Evolutionary conservation across 1,284 basidiomycete species (phyloP), one percentile per base, ranked within the genome.

Genomic region (Ganoderma lingzhi): DNA sequence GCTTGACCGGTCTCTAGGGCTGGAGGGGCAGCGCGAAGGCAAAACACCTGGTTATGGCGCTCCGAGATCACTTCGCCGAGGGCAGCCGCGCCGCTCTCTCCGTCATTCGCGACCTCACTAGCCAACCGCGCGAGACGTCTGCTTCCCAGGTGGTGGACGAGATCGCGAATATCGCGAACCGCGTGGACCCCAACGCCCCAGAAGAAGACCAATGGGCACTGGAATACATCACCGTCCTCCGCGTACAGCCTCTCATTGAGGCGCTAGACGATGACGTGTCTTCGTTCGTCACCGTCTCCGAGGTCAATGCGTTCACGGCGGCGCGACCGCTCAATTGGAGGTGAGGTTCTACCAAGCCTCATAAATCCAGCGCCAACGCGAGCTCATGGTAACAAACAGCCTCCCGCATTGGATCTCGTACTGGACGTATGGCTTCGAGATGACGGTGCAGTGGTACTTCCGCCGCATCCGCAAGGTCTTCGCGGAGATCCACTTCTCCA

Each of bases 191-290:
- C 37, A 35, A 19, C 19, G 45, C 58, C 3, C 5, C 28, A 14
- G 37, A 19, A 19, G 70, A 68, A 17, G 74, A 76, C 28, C 39
- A 42, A 30, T 79, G 77, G 77, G 65, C 75, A 0, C 59, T 78
- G 14, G 56, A 70, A 23, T 78, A 72, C 64, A 74, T 79, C 69
- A 73, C 64, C 19, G 58, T 75, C 3, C 44, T 69, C 6, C 67
- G 70, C 9, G 63, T 76, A 0, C 74, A 71, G 51, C 74, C 75
- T 3, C 67, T 80, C 35, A 62, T 77, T 3, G 78, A 80, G 62
- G 79, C 78, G 0, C 73, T 81, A 44, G 81, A 82, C 64, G 76
- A 77, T 37, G 80, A 82, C 56, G 73, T 74, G 0, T 77, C 74
- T 9, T 76, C 78, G 0, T 81, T 78, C 58, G 72, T 82, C 3